Base-by-base conservation (phyloP, 75 land plant genomes). In the Picea sitchensis region DNA sequence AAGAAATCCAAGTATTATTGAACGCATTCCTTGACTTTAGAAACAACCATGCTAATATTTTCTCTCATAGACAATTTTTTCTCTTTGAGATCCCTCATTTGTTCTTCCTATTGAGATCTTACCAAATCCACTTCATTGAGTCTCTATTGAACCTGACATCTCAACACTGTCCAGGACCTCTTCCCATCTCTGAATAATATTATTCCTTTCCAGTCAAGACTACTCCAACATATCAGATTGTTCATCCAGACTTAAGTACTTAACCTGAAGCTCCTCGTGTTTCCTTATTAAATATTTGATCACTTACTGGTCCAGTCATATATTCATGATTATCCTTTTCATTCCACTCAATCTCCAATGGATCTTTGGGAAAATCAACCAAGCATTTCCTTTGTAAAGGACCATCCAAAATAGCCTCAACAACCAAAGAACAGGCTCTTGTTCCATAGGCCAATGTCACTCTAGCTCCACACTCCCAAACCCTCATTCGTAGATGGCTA, bases 391-490 rank as follows among this genome's bases (percentile, higher is more conserved):
- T 78, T 56, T 86, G 78, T 72, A 75, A 51, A 23, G 79, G 87
- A 13, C 85, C 87, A 61, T 86, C 87, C 80, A 75, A 60, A 31
- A 86, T 81, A 47, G 77, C 84, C 21, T 84, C 87, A 15, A 86
- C 87, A 65, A 86, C 84, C 17, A 83, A 54, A 4, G 84, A 84
- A 71, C 87, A 86, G 20, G 87, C 87, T 34, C 87, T 85, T 14
- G 87, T 36, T 36, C 38, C 38, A 36, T 2, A 2, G 82, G 32
- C 82, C 84, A 82, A 88, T 79, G 58, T 38, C 83, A 72, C 80
- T 92, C 99, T 98, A 83, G 99, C 99, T 58, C 99, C 99, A 68
- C 98, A 93, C 81, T 96, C 99, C 99, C 99, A 96, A 60, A 96
- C 99, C 69, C 95, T 87, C 99, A 96, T 96, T 81, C 91, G 88